Conservation (phyloP, 2,329 filamentous ascomycete species). For the Didymella pinodella region DNA sequence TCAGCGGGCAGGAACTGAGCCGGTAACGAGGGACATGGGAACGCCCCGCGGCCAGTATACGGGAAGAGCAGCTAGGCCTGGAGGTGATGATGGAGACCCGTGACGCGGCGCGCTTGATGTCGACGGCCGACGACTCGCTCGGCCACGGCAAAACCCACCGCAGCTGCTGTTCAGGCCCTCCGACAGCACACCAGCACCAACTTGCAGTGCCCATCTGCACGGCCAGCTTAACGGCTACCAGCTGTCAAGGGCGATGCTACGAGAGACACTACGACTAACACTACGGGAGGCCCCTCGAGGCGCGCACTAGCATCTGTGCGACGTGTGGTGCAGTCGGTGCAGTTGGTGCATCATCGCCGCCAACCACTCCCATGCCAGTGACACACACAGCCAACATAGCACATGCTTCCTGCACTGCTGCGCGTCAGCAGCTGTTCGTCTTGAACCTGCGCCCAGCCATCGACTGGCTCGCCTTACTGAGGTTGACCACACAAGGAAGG, state of each 20-base stretch:
- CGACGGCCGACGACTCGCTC: conserved; percentile 17
- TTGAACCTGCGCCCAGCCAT: not conserved
- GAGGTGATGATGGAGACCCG: conserved; percentile 30
- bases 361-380: conserved; percentile 23
- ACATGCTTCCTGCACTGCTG: conserved; percentile 25
- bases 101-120: conserved; percentile 32
- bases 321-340: conserved; percentile 14
- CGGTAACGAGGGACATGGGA: conserved; percentile 38
- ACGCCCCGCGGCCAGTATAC: conserved; percentile 43
- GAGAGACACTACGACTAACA: not conserved
- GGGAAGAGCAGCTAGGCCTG: conserved; percentile 22
- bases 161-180: conserved; percentile 5
- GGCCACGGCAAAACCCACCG: conserved; percentile 21
- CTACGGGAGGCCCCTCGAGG: not conserved
- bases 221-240: conserved; percentile 1
- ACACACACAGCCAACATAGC: conserved; percentile 37
- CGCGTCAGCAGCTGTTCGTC: conserved; percentile 3
- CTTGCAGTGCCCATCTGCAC: not conserved
- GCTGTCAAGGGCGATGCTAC: not conserved
- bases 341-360: conserved; percentile 10
- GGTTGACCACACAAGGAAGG: not conserved
- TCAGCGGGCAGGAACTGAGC: conserved; percentile 25
- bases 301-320: conserved; percentile 10
- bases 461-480: not conserved
- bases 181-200: not conserved